Evolutionary conservation across 805 yeast species (phyloP), one percentile per base, ranked within the genome.

Genomic region (Cyberlindnera xylosilytica): DNA sequence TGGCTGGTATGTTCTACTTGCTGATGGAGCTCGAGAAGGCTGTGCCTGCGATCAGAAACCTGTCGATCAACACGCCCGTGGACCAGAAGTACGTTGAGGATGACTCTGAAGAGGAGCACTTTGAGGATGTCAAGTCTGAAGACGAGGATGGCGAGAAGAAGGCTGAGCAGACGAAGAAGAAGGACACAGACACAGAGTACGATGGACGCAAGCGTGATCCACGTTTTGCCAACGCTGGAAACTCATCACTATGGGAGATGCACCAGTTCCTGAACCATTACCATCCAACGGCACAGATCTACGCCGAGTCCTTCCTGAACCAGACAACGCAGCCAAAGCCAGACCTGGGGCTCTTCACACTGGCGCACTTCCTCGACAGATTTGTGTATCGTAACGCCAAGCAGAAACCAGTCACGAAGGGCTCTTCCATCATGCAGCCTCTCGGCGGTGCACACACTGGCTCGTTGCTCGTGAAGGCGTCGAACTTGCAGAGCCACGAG

Each of bases 401-500:
- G 68, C 83, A 79, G 55, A 86, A 83, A 63, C 72, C 80, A 16
- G 62, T 70, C 26, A 68, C 81, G n/a, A 81, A 85, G 61, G 98
- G 98, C 57, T 72, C 84, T 4, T 88, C 97, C 34, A 90, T 93
- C 60, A 93, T 93, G 98, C 99, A 93, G 71, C 98, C 99, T 38
- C 72, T 93, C 51, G 89, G 95, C 34, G 97, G 97, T 49, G 74
- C 80, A 1, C 85, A 83, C 49, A 81, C 87, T 17, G 87, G 85
- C 9, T 68, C 81, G 4, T 65, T 84, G 40, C 70, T 85, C 51
- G 87, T 85, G 11, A 80, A 71, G 55, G 78, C 87, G n/a, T 76
- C 87, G 12, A 72, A 68, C 47, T 53, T 58, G 15, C 53, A 58
- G 22, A 58, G 53, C 13, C 62, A 62, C 4, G 76, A 71, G n/a